phyloP scores from a whole-genome alignment of 805 yeast genomes.

The Kregervanrija fluxuum region DNA sequence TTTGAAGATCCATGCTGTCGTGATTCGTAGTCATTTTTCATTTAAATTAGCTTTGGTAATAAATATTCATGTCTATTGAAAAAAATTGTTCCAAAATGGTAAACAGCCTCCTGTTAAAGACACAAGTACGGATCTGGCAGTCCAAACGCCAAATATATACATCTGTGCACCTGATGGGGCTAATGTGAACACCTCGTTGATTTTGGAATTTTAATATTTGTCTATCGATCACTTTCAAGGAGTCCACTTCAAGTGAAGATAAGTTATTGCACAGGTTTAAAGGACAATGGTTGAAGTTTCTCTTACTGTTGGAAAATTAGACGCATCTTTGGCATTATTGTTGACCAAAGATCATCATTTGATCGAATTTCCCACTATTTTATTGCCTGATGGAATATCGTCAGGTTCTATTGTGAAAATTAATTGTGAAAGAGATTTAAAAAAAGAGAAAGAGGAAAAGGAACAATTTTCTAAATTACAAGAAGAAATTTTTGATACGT shows the following conservation, averaged over 20 bases:
- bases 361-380: conserved; percentile 93
- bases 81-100: too few species aligned
- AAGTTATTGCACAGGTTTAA: neutral
- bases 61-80: too few species aligned
- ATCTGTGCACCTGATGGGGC: too few species aligned
- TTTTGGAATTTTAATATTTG: too few species aligned
- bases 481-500: conserved; percentile 60
- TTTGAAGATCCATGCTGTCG: conserved; percentile 10
- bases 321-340: conserved; percentile 86
- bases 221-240: too few species aligned
- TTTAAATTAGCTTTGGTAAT: neutral
- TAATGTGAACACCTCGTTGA: too few species aligned
- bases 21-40: neutral
- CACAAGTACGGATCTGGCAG: too few species aligned
- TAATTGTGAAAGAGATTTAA: conserved; percentile 69
- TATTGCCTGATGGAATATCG: conserved; percentile 80
- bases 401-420: conserved; percentile 91
- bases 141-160: too few species aligned
- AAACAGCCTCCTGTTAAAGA: too few species aligned
- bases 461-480: conserved; percentile 58
- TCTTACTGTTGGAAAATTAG: conserved; percentile 90
- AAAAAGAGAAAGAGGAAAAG: conserved; percentile 55
- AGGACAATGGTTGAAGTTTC: conserved; percentile 74
- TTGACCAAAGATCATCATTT: conserved; percentile 85
- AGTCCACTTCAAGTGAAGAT: too few species aligned